These are phyloP conservation scores for Penicillium herquei DNA, from an alignment of 495 filamentous ascomycete species.

Conservation along the genomic window DNA sequence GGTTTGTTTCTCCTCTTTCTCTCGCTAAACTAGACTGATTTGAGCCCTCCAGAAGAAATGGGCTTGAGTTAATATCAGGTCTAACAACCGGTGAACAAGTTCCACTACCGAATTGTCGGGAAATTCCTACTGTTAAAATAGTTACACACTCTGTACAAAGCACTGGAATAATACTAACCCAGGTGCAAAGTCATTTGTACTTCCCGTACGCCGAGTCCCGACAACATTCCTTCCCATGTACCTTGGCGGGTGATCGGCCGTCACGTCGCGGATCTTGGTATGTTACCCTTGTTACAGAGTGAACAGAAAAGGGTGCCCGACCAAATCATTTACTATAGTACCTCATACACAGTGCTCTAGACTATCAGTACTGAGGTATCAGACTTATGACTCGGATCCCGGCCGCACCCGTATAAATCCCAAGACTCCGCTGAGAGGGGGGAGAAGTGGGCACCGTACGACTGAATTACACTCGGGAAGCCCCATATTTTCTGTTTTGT, in stretches of 20 bases:
- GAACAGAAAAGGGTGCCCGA: not conserved
- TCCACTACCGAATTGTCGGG: constrained; percentile 3
- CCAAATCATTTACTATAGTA: no score
- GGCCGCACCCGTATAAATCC: constrained; percentile 3
- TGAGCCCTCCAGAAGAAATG: no score
- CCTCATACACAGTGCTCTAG: no score
- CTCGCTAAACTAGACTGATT: no score
- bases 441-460: constrained; percentile 4
- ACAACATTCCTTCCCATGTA: not conserved
- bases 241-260: constrained; percentile 6
- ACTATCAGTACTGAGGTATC: no score
- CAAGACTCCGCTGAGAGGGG: not conserved
- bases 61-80: not conserved
- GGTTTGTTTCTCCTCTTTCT: no score
- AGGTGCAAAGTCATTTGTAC: no score
- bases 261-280: constrained; percentile 2
- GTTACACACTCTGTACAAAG: constrained; percentile 11
- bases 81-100: not conserved
- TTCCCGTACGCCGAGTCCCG: no score
- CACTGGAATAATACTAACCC: no score
- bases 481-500: constrained; percentile 2
- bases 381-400: no score
- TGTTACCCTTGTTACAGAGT: not conserved
- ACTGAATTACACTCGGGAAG: constrained; percentile 13
- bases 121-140: not conserved